Percentiles rank a stretch among this genome's conserved stretches.
Conservation (phyloP, 345 rosid genomes). For the Eucalyptus microcorys region DNA sequence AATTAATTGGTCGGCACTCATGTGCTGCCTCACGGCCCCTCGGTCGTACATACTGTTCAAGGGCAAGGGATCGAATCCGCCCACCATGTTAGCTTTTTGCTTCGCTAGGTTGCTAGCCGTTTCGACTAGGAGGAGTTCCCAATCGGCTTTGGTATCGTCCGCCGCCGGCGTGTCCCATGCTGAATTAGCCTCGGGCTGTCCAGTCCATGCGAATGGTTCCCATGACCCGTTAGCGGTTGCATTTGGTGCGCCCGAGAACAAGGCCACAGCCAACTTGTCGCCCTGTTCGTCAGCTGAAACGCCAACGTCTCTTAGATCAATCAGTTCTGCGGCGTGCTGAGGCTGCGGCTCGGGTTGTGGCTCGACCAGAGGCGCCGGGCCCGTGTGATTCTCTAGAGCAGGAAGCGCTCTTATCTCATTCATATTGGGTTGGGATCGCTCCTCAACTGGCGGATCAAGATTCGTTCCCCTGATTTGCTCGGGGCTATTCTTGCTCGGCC, state of each 20-base stretch:
- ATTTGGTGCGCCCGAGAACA: slow-evolving; percentile 42
- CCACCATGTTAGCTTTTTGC: slow-evolving; percentile 48
- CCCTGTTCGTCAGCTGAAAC: slow-evolving; percentile 70
- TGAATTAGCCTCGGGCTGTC: slow-evolving; percentile 24
- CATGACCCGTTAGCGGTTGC: slow-evolving; percentile 44
- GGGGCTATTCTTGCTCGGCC: slow-evolving; percentile 9
- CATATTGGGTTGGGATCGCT: slow-evolving; percentile 25
- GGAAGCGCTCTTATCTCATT: slow-evolving; percentile 74
- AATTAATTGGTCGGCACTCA: slow-evolving; percentile 32
- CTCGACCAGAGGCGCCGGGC: slow-evolving; percentile 30
- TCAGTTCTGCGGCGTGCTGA: slow-evolving; percentile 33
- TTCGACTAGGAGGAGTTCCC: slow-evolving; percentile 84
- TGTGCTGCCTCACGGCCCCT: slow-evolving; percentile 70
- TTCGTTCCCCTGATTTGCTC: slow-evolving; percentile 17
- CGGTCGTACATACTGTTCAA: slow-evolving; percentile 82
- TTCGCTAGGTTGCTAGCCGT: slow-evolving; percentile 55
- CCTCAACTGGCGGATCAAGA: slow-evolving; percentile 10
- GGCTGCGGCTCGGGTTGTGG: slow-evolving; percentile 23
- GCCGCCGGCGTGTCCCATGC: slow-evolving; percentile 80
- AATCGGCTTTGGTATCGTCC: slow-evolving; percentile 65
- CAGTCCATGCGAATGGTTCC: slow-evolving; percentile 62
- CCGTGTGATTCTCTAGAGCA: slow-evolving; percentile 22
- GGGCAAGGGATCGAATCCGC: slow-evolving; percentile 58
- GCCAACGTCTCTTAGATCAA: slow-evolving; percentile 52
- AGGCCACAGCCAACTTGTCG: slow-evolving; percentile 61